Evolutionary conservation across 2,329 filamentous ascomycete species (phyloP).

Genomic region (Aspergillus candidus): DNA sequence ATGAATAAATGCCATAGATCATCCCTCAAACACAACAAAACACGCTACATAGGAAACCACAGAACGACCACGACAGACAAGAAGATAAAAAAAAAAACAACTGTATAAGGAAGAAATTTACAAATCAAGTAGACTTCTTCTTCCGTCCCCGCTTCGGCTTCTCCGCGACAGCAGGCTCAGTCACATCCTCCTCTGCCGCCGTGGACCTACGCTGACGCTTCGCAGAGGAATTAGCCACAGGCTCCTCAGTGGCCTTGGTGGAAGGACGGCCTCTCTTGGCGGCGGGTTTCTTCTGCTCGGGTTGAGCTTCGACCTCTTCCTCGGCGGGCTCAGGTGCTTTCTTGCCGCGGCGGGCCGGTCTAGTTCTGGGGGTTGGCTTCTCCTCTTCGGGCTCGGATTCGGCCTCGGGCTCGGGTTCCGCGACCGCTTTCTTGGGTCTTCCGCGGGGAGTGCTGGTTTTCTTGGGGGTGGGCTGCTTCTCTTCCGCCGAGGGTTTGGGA

Average conservation of each 20-base stretch:
- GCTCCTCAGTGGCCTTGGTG: slow-evolving; percentile 9
- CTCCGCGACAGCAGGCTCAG: slow-evolving; percentile 10
- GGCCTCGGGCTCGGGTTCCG: not conserved
- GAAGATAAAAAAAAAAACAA: no score
- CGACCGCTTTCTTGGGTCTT: not conserved
- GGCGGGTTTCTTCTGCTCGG: slow-evolving; percentile 9
- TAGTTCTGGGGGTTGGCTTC: slow-evolving; percentile 11
- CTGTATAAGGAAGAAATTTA: no score
- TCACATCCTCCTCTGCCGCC: slow-evolving; percentile 1
- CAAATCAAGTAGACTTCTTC: slow-evolving; percentile 14
- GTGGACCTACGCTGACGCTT: not conserved
- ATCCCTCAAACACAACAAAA: no score
- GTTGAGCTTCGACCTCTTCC: slow-evolving; percentile 8
- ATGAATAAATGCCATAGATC: no score
- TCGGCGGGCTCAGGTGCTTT: slow-evolving; percentile 5
- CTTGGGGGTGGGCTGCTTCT: slow-evolving; percentile 9
- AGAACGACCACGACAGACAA: no score
- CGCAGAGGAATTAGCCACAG: not conserved
- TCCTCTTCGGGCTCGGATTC: slow-evolving; percentile 5
- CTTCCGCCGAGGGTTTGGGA: slow-evolving; percentile 14
- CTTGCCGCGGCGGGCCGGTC: slow-evolving; percentile 12
- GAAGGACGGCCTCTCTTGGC: slow-evolving; percentile 18
- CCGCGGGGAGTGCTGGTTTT: slow-evolving; percentile 2
- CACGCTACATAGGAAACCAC: no score
- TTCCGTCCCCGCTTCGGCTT: slow-evolving; percentile 22